Conservation (phyloP, 495 filamentous ascomycete genomes). For the Penicillium paxilli region DNA sequence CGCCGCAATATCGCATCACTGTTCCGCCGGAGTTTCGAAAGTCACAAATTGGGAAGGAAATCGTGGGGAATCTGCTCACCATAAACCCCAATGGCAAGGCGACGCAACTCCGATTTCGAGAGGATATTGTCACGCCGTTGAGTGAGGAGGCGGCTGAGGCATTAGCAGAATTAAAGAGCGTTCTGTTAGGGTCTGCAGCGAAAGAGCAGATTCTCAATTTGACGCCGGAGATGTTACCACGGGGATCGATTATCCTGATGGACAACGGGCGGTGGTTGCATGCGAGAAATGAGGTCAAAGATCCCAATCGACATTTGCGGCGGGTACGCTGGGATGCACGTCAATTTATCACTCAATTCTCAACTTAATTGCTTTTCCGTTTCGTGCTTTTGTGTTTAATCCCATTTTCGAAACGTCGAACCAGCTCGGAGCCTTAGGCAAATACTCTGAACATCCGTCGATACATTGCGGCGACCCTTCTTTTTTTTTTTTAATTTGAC, state of each 20-base stretch:
- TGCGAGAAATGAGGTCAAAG: slow-evolving; percentile 34
- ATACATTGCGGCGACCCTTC: no score
- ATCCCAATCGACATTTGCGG: slow-evolving; percentile 35
- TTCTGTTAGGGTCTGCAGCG: slow-evolving; percentile 1
- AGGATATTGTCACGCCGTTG: slow-evolving; percentile 28
- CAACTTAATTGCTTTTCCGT: no score
- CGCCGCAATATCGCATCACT: slow-evolving; percentile 24
- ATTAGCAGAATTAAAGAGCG: slow-evolving; percentile 23
- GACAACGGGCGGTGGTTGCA: slow-evolving; percentile 42
- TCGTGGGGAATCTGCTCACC: slow-evolving; percentile 23
- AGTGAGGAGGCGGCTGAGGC: slow-evolving; percentile 19
- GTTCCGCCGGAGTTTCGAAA: slow-evolving; percentile 40
- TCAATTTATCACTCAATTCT: no score
- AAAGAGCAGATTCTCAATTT: slow-evolving; percentile 17
- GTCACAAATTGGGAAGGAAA: slow-evolving; percentile 19
- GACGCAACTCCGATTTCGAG: slow-evolving; percentile 28
- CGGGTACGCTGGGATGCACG: slow-evolving; percentile 37
- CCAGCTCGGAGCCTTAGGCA: no score
- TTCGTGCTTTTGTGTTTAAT: no score
- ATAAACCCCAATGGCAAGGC: background rate
- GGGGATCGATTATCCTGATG: slow-evolving; percentile 31
- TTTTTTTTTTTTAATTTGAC: no score
- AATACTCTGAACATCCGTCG: no score
- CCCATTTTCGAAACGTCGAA: no score
- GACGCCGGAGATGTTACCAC: slow-evolving; percentile 18